Conservation (phyloP, 2,329 filamentous ascomycete genomes). For the Fusarium marasasianum region DNA sequence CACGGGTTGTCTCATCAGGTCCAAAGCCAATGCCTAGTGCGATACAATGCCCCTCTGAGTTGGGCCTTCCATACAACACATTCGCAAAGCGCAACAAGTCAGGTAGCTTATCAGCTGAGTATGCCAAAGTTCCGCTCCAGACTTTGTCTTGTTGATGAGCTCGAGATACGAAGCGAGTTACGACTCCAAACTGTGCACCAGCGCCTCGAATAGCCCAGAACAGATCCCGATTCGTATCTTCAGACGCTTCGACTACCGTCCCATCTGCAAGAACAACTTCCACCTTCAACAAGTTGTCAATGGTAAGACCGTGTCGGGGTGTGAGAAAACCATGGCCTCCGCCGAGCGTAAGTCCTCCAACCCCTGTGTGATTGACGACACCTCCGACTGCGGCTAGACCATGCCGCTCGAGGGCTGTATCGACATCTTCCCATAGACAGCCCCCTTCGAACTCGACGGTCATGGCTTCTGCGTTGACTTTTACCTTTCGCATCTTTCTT, state of each 20-base stretch:
- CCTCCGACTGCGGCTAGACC: constrained; percentile 68
- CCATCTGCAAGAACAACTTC: constrained; percentile 53
- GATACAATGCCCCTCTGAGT: constrained; percentile 35
- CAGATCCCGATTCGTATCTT: constrained; percentile 52
- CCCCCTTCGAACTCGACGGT: constrained; percentile 61
- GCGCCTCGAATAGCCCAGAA: constrained; percentile 62
- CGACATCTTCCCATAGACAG: constrained; percentile 63
- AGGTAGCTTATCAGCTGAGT: constrained; percentile 36
- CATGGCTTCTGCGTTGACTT: constrained; percentile 54
- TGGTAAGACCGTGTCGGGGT: constrained; percentile 61
- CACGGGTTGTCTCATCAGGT: constrained; percentile 16
- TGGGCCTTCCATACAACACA: constrained; percentile 26
- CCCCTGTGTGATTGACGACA: constrained; percentile 70
- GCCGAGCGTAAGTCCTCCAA: constrained; percentile 66
- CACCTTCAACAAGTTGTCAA: constrained; percentile 53
- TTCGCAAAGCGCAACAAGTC: constrained; percentile 39
- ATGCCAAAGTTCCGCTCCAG: constrained; percentile 46
- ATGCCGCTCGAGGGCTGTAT: constrained; percentile 57
- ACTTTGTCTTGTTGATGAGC: constrained; percentile 44
- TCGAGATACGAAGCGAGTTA: constrained; percentile 48
- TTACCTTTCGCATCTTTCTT: constrained; percentile 58
- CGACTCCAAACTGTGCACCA: constrained; percentile 56
- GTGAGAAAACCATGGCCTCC: constrained; percentile 68
- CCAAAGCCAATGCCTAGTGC: constrained; percentile 38
- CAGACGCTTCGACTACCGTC: constrained; percentile 49